Conservation (phyloP, 179 eudicot genomes). For the Spinacia oleracea region DNA sequence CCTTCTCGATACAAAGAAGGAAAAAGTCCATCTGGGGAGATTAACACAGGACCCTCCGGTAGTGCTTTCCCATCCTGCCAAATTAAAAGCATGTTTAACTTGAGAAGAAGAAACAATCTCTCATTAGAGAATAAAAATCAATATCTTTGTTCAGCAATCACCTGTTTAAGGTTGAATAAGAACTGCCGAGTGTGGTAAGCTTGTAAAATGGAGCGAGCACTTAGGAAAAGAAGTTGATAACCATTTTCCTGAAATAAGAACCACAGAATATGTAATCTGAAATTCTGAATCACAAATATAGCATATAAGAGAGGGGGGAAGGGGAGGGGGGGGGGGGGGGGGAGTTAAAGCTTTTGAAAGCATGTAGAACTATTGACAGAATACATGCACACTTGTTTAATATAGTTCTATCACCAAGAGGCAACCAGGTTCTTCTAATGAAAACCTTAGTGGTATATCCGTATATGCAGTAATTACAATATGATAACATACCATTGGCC, state of each 20-base stretch:
- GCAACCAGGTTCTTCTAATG: not conserved
- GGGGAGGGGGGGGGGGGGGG: not conserved
- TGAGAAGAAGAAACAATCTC: not conserved
- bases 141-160: constrained; percentile 20
- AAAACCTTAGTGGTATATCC: too few relatives aligned
- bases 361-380: not conserved
- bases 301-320: not conserved
- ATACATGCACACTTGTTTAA: not conserved
- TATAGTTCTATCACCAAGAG: not conserved
- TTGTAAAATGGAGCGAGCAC: constrained; percentile 97
- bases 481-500: not conserved
- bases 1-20: constrained; percentile 98
- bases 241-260: constrained; percentile 88
- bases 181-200: constrained; percentile 88
- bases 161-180: constrained; percentile 88
- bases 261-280: not conserved
- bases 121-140: not conserved
- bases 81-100: constrained; percentile 9
- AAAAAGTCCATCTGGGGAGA: constrained; percentile 96
- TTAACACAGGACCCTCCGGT: constrained; percentile 94
- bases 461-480: not conserved
- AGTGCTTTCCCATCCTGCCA: constrained; percentile 87
- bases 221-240: constrained; percentile 84
- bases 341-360: not conserved
- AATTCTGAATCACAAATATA: not conserved